Conservation (phyloP, 805 yeast genomes). For the Clavispora asparagi region DNA sequence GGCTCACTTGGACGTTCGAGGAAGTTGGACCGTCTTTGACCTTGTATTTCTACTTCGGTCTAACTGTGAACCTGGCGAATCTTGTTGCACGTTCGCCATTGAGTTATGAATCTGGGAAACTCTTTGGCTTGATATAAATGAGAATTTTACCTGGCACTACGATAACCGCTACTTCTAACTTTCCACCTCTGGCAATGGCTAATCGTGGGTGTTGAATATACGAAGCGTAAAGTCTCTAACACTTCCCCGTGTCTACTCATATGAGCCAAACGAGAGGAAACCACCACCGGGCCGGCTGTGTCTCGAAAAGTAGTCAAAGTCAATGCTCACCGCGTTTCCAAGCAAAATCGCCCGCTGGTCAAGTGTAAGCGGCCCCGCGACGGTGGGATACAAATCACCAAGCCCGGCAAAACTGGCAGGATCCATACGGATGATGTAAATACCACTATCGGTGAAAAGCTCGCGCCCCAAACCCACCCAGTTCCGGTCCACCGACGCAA, state of each 20-base stretch:
- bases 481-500: slow-evolving; percentile 81
- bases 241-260: slow-evolving; percentile 12
- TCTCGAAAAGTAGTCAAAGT: slow-evolving; percentile 95
- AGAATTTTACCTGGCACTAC: no score
- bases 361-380: slow-evolving; percentile 53
- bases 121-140: no score
- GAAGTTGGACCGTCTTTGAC: no score
- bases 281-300: slow-evolving; percentile 58
- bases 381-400: slow-evolving; percentile 45
- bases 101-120: no score
- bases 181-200: no score
- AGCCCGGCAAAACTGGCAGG: slow-evolving; percentile 60
- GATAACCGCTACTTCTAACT: no score
- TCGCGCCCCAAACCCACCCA: slow-evolving; percentile 96
- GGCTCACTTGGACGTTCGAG: no score
- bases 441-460: slow-evolving; percentile 90
- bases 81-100: no score
- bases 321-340: slow-evolving; percentile 87
- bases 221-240: no score
- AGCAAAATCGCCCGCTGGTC: slow-evolving; percentile 83
- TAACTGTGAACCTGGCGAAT: no score
- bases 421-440: slow-evolving; percentile 81
- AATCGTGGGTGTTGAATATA: no score
- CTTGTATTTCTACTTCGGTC: no score
- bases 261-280: slow-evolving; percentile 33